Base-by-base conservation (phyloP, 139 green algal genomes). In the Chlamydomonas incerta region DNA sequence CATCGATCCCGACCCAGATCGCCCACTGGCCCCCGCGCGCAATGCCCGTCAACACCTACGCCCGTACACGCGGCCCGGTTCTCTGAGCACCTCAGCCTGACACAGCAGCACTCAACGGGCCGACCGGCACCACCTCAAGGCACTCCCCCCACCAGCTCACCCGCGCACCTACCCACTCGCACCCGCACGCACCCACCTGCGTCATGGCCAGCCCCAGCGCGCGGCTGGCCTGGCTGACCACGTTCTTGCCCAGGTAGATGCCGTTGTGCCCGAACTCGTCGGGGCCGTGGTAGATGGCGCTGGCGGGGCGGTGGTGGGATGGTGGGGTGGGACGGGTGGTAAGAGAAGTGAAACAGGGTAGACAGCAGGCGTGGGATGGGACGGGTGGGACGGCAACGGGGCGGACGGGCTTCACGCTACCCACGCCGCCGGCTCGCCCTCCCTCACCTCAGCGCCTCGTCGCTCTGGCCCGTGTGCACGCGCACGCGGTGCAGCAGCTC, bases 221-320 rank as follows among this genome's bases (percentile, higher is more conserved):
- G 34, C 79, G 75, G 29, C 77, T 87, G 13, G 91, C 91, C 70
- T 94, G 89, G 23, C 70, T 88, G 3, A 94, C 89, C 71, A 94
- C 91, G 52, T 94, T 80, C 70, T 87, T 70, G 41, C 90, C 91
- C 60, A 94, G 87, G 88, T 91, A 92, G 75, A 91, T 90, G 72
- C 91, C 91, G 60, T 89, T 88, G 66, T 87, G 72, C 33, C 88
- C 88, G n/a, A 90, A 65, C 0, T 57, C 75, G 65, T 94, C 91
- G 24, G 88, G 88, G 29, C 75, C 73, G 73, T 91, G 92, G 62
- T 77, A 86, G 71, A 94, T 92, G 81, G 83, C 88, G 50, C 85
- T 90, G 91, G 23, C 3, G 60, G 71, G 82, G 28, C 62, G 67
- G 21, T 14, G 62, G 62, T 23, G 52, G 15, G 13, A 58, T 15